These are phyloP conservation scores for Senecio squalidus DNA, from an alignment of 140 eudicot species.

Conservation along the genomic window DNA sequence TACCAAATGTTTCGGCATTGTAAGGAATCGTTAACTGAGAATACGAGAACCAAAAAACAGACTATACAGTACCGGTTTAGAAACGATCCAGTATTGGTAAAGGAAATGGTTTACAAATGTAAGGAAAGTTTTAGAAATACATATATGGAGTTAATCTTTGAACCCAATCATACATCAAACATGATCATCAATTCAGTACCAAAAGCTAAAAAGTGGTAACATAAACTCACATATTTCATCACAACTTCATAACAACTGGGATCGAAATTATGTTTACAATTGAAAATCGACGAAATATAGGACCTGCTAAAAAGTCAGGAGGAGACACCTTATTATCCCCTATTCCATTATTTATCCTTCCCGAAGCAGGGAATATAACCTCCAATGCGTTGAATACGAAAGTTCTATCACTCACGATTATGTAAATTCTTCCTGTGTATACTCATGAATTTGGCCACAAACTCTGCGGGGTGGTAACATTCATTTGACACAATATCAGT, in stretches of 20 bases:
- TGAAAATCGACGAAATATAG: not conserved
- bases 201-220: constrained; percentile 20
- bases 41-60: no score
- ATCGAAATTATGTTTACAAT: constrained; percentile 3
- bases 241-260: not conserved
- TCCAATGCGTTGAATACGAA: no score
- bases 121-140: not conserved
- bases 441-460: constrained; percentile 83
- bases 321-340: constrained; percentile 18
- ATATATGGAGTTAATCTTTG: not conserved
- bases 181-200: constrained; percentile 16
- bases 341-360: constrained; percentile 6
- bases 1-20: no score
- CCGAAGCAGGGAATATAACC: no score
- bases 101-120: not conserved
- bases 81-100: not conserved
- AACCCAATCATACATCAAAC: constrained; percentile 9
- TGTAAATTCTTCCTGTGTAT: constrained; percentile 58
- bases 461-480: constrained; percentile 40
- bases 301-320: constrained; percentile 9
- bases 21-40: no score
- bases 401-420: constrained; percentile 30
- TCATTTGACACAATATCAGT: not conserved
- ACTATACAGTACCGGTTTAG: no score
- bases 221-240: constrained; percentile 27